Percentiles rank a stretch among this genome's conserved stretches.
Conservation (phyloP, 2,329 filamentous ascomycete species). For the Ascochyta fabae region DNA sequence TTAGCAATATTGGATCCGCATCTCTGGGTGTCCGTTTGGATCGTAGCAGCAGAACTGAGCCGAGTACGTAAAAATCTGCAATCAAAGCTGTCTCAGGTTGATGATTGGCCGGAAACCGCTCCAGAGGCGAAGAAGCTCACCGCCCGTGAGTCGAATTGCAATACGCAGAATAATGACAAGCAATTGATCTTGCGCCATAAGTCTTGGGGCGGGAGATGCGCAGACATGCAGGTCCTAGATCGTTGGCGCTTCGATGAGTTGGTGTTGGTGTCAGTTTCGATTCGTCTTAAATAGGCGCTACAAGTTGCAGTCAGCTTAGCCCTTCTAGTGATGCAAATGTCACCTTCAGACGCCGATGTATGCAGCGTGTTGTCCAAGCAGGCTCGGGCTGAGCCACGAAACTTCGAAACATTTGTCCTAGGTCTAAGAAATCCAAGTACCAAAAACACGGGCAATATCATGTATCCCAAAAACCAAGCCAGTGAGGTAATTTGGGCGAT, state of each 20-base stretch:
- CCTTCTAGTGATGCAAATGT: neutral
- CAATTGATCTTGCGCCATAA: conserved; percentile 7
- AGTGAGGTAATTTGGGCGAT: conserved; percentile 2
- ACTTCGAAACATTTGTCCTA: neutral
- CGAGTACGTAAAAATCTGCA: neutral
- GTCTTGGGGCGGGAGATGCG: conserved; percentile 10
- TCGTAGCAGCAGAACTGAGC: neutral
- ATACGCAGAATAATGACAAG: conserved; percentile 1
- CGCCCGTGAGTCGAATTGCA: neutral
- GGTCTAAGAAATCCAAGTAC: too few relatives aligned
- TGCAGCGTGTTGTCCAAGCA: neutral
- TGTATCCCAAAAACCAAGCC: neutral
- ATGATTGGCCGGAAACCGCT: neutral
- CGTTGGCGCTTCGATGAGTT: conserved; percentile 10
- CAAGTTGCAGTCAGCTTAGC: neutral
- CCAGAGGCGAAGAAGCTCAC: neutral
- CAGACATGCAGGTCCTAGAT: conserved; percentile 12
- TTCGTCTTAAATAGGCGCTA: conserved; percentile 1
- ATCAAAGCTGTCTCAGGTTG: neutral
- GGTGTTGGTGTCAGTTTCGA: conserved; percentile 5
- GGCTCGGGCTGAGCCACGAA: too few relatives aligned
- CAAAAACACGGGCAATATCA: neutral
- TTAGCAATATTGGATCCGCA: neutral
- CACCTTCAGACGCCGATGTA: neutral
- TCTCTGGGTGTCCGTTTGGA: neutral